Conservation (phyloP, 2,329 filamentous ascomycete species). For the Hymenoscyphus fraxineus region DNA sequence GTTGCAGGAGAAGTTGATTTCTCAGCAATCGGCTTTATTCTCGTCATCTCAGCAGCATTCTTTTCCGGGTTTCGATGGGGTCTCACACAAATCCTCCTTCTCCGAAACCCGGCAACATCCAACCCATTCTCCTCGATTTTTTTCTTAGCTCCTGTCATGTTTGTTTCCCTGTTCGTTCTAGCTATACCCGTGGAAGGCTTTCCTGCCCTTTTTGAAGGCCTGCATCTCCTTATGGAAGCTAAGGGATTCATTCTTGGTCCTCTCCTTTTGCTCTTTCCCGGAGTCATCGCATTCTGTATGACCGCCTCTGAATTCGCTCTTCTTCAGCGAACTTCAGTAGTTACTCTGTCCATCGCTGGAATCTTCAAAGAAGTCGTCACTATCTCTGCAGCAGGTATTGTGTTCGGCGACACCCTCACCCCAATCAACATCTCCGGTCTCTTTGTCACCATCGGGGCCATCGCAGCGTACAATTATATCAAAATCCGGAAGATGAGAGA, state of each 20-base stretch:
- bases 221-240: slow-evolving; percentile 58
- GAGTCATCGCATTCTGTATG: slow-evolving; percentile 91
- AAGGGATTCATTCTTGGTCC: slow-evolving; percentile 67
- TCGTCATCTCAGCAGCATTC: slow-evolving; percentile 90
- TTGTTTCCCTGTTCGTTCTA: slow-evolving; percentile 72
- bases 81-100: slow-evolving; percentile 93
- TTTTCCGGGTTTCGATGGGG: slow-evolving; percentile 97
- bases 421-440: slow-evolving; percentile 83
- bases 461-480: slow-evolving; percentile 88
- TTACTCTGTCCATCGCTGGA: slow-evolving; percentile 91
- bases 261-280: slow-evolving; percentile 81
- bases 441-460: slow-evolving; percentile 82
- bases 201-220: slow-evolving; percentile 59
- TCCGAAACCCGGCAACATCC: slow-evolving; percentile 89
- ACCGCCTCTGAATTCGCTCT: slow-evolving; percentile 94
- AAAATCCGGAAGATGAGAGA: slow-evolving; percentile 86
- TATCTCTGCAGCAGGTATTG: slow-evolving; percentile 79
- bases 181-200: slow-evolving; percentile 85
- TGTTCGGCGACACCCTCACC: slow-evolving; percentile 86
- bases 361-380: slow-evolving; percentile 99
- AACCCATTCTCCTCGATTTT: slow-evolving; percentile 98
- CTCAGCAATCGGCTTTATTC: slow-evolving; percentile 76
- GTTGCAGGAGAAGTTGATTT: slow-evolving; percentile 93
- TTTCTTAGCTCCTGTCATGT: slow-evolving; percentile 97
- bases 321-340: slow-evolving; percentile 89